These are phyloP conservation scores for Mucor sp. DNA, from an alignment of 371 early-diverging fungal species.

Conservation along the genomic window DNA sequence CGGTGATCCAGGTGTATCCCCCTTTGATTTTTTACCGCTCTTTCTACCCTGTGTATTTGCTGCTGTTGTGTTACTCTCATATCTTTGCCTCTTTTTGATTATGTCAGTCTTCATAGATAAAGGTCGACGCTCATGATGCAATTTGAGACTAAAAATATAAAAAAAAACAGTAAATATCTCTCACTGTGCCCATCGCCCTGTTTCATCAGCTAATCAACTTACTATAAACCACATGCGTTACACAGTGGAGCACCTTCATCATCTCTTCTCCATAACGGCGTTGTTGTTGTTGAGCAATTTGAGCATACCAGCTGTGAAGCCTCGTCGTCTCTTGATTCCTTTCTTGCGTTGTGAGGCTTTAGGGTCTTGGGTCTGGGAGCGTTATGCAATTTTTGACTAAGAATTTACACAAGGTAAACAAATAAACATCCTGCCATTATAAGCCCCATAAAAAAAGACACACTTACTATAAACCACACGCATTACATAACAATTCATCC, in stretches of 20 bases:
- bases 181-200: not conserved
- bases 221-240: constrained; percentile 96
- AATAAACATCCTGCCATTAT: not conserved
- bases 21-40: constrained; percentile 14
- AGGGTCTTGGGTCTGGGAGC: constrained; percentile 63
- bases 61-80: constrained; percentile 45
- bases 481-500: constrained; percentile 90
- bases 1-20: constrained; percentile 1
- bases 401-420: not conserved
- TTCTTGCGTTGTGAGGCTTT: constrained; percentile 36
- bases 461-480: constrained; percentile 86
- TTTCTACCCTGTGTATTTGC: constrained; percentile 7
- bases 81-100: constrained; percentile 80
- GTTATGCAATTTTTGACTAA: constrained; percentile 74
- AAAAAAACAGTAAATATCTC: not conserved
- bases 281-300: constrained; percentile 87
- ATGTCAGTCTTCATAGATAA: constrained; percentile 75
- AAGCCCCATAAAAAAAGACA: too few relatives aligned
- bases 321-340: constrained; percentile 38
- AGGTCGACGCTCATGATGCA: constrained; percentile 85
- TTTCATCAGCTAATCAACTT: constrained; percentile 24
- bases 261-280: constrained; percentile 95
- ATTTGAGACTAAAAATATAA: constrained; percentile 54
- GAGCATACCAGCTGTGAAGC: constrained; percentile 64
- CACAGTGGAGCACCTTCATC: constrained; percentile 82